phyloP scores from a whole-genome alignment of 2,329 filamentous ascomycete genomes.

The Neurospora sp. region DNA sequence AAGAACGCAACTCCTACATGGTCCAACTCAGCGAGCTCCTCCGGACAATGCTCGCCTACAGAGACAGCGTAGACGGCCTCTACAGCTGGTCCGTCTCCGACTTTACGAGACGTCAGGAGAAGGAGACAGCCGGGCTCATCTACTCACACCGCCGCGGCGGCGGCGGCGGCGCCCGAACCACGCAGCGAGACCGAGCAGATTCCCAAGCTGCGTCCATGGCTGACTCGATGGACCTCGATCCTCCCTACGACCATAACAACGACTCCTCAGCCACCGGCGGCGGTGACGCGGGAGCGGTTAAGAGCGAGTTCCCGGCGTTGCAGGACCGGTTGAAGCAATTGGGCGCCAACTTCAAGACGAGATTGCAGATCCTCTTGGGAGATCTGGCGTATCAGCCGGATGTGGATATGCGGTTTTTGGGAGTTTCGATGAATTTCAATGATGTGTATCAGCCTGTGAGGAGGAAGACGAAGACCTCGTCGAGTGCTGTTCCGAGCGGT shows the following conservation, averaged over 20 bases:
- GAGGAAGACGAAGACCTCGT: conserved; percentile 41
- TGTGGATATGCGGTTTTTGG: conserved; percentile 89
- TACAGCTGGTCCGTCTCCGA: conserved; percentile 94
- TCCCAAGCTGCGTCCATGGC: not conserved
- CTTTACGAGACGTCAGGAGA: conserved; percentile 84
- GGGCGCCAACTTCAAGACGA: conserved; percentile 63
- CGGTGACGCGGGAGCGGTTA: conserved; percentile 45
- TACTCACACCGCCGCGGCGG: not conserved
- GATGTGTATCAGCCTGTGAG: conserved; percentile 79
- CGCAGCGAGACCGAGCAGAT: not conserved
- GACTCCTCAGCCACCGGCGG: conserved; percentile 19
- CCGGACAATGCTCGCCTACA: conserved; percentile 87
- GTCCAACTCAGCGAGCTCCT: conserved; percentile 85
- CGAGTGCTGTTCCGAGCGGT: conserved; percentile 1
- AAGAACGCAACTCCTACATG: conserved; percentile 70
- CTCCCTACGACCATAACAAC: conserved; percentile 16
- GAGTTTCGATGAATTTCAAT: conserved; percentile 98
- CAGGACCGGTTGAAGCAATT: conserved; percentile 64
- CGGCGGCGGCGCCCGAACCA: conserved; percentile 53
- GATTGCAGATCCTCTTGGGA: conserved; percentile 73
- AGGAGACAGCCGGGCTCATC: conserved; percentile 59
- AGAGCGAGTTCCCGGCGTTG: conserved; percentile 60
- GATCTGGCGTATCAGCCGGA: conserved; percentile 91
- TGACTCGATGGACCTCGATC: conserved; percentile 1
- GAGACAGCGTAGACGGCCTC: conserved; percentile 84